Evolutionary conservation across 768 basidiomycete species (phyloP), one percentile per base, ranked within the genome.

Genomic region (Tubosaeta brunneosetosa): DNA sequence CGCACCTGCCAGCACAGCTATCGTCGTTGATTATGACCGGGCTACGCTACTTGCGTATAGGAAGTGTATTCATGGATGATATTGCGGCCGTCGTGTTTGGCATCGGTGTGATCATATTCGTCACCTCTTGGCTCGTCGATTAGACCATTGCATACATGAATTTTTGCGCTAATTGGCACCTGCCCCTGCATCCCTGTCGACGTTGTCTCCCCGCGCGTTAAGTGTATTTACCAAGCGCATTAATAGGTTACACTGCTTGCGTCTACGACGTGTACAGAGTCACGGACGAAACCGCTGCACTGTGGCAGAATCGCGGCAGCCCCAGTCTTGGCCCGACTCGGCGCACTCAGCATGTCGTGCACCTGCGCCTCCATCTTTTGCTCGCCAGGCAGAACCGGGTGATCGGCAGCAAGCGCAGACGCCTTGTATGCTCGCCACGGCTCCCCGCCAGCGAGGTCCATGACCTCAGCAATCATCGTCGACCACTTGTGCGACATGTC

Each of bases 401-500:
- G 68, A 3, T 82, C 82, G 7, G 75, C 70, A 32, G 71, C 71
- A 41, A 58, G 61, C 9, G 77, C 72, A n/a, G 76, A 73, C 3
- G 67, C 62, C 61, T 80, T 82, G 74, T 80, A 80, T 50, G 73
- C 66, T 50, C 72, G 69, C 86, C 86, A 89, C 2, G 75, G 66
- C 10, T 77, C 70, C 8, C 80, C 82, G 0, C 85, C 86, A 4
- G 81, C 82, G 2, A 75, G 52, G 42, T 86, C 80, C 84, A 90
- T 86, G 22, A 90, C 73, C 56, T 90, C 85, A 27, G 84, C 69
- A 26, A 91, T 90, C 11, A 76, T 67, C 0, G 82, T 79, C 12
- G 86, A 88, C 80, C 79, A 82, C 66, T 88, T 89, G 26, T 77
- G 71, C n/a, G 81, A 70, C 66, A 90, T 73, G 62, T 81, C 71